These are phyloP conservation scores for Acer yangbiense DNA, from an alignment of 345 rosid species.

Conservation along the genomic window DNA sequence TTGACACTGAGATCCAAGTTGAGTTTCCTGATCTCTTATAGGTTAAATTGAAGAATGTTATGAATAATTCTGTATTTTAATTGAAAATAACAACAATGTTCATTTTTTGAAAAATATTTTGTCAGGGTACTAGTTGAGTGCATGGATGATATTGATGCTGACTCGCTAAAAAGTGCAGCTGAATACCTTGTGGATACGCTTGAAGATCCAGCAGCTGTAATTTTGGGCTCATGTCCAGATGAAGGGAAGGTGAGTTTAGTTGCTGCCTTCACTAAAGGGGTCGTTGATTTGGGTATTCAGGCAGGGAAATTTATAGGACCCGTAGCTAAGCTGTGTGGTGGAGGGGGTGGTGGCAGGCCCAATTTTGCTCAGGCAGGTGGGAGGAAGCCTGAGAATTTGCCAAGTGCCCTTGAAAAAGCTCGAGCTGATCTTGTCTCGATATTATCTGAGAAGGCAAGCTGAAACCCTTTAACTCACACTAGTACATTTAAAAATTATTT, in stretches of 20 bases:
- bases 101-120: conserved; percentile 1
- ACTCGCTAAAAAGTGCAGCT: conserved; percentile 82
- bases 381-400: conserved; percentile 73
- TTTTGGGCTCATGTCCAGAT: conserved; percentile 82
- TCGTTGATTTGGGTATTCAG: conserved; percentile 72
- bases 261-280: conserved; percentile 79
- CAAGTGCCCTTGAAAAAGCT: conserved; percentile 75
- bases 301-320: conserved; percentile 92
- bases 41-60: neutral
- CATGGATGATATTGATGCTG: conserved; percentile 82
- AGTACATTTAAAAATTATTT: neutral
- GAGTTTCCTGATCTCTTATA: neutral
- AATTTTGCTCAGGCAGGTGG: conserved; percentile 98
- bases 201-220: conserved; percentile 78
- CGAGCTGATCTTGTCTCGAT: conserved; percentile 55
- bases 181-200: conserved; percentile 65
- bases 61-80: neutral
- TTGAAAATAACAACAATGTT: neutral
- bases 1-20: neutral
- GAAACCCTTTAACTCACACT: conserved; percentile 18
- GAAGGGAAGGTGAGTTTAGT: conserved; percentile 92
- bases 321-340: conserved; percentile 81
- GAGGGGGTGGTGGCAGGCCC: conserved; percentile 96
- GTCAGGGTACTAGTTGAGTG: conserved; percentile 80
- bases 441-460: conserved; percentile 57